Conservation (phyloP, 495 filamentous ascomycete species). For the Penicillium cinerascens region DNA sequence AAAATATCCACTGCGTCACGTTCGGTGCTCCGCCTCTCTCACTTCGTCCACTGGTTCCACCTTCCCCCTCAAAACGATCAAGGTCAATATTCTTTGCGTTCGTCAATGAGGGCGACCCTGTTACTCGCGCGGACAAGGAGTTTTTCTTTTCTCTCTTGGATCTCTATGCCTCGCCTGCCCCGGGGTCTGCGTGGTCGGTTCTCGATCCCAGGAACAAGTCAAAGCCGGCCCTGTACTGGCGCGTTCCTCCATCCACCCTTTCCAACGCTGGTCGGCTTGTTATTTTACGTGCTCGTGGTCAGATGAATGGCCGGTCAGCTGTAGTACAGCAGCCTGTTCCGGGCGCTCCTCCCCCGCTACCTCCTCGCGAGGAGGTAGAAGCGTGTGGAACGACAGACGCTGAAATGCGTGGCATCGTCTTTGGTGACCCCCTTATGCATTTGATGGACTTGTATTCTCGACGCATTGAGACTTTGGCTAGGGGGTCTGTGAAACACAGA, state of each 20-base stretch:
- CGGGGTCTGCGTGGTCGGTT: constrained; percentile 26
- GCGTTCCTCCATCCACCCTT: constrained; percentile 56
- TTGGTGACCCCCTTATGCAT: constrained; percentile 77
- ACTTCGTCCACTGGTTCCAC: constrained; percentile 61
- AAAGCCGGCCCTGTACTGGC: constrained; percentile 45
- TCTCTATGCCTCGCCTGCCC: constrained; percentile 62
- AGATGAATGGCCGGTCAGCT: not conserved
- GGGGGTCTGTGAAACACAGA: not conserved
- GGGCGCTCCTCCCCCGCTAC: constrained; percentile 8
- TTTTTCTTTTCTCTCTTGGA: constrained; percentile 69
- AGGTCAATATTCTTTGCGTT: constrained; percentile 73
- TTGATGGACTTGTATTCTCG: constrained; percentile 71
- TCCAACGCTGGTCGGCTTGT: constrained; percentile 67
- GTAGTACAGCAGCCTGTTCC: not conserved
- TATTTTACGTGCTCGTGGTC: constrained; percentile 44
- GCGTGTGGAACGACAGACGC: constrained; percentile 64
- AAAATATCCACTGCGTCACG: constrained; percentile 73
- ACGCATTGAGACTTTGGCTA: constrained; percentile 57
- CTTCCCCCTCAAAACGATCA: constrained; percentile 35
- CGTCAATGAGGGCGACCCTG: constrained; percentile 82
- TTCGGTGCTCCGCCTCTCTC: constrained; percentile 79
- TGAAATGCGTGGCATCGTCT: constrained; percentile 61
- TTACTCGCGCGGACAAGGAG: constrained; percentile 68
- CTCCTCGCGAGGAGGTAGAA: constrained; percentile 47
- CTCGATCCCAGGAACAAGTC: constrained; percentile 2